Evolutionary conservation across 2,329 filamentous ascomycete species (phyloP).

Genomic region (Pseudogymnoascus sp.): DNA sequence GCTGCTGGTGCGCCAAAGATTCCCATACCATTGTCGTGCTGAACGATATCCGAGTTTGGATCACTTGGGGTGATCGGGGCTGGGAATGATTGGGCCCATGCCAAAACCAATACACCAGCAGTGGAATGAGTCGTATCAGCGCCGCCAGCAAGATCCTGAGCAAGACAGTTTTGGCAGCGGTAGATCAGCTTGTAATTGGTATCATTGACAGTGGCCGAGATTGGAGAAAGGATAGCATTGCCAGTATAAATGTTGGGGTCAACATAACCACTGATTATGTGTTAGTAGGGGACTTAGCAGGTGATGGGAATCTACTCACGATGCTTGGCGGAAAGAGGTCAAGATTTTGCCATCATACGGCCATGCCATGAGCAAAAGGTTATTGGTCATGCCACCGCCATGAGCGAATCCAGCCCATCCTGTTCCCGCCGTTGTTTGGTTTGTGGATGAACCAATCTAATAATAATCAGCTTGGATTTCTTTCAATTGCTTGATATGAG

Average conservation of each 20-base stretch:
- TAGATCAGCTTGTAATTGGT: constrained; percentile 5
- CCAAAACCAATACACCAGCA: constrained; percentile 40
- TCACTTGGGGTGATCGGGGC: constrained; percentile 35
- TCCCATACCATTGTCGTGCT: constrained; percentile 50
- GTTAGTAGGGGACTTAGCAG: background rate
- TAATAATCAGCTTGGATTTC: background rate
- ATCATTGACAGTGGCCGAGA: background rate
- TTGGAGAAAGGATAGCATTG: constrained; percentile 7
- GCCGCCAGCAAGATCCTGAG: constrained; percentile 44
- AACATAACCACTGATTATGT: constrained; percentile 43
- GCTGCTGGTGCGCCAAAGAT: constrained; percentile 43
- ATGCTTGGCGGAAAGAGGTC: constrained; percentile 51
- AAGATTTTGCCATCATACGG: constrained; percentile 43
- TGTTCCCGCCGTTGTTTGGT: constrained; percentile 28
- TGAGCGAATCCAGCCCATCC: constrained; percentile 55
- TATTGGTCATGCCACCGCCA: constrained; percentile 50
- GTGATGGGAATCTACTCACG: constrained; percentile 22
- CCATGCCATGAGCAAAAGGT: constrained; percentile 52
- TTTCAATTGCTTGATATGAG: background rate
- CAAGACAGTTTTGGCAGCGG: constrained; percentile 32
- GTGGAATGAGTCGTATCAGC: constrained; percentile 34
- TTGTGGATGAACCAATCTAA: constrained; percentile 36
- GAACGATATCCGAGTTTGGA: constrained; percentile 39
- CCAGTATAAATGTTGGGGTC: constrained; percentile 54
- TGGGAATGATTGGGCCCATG: constrained; percentile 45